phyloP scores from a whole-genome alignment of 2,329 filamentous ascomycete species.

The Aspergillus tubingensis region DNA sequence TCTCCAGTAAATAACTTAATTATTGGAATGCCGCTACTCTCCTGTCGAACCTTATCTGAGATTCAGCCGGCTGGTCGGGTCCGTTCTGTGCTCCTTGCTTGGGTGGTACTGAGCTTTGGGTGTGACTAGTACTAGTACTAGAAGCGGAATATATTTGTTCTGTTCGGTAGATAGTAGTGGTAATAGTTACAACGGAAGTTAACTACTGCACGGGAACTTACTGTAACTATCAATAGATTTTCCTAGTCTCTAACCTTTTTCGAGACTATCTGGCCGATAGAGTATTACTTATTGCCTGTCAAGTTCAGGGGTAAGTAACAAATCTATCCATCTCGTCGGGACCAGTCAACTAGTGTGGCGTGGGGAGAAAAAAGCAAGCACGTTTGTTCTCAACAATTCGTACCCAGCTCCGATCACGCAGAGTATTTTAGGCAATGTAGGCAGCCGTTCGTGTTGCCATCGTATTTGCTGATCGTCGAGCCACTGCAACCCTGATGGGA shows the following conservation, averaged over 20 bases:
- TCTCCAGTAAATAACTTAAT: background rate
- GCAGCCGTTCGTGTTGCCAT: background rate
- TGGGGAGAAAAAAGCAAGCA: background rate
- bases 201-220: no score
- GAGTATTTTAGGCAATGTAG: background rate
- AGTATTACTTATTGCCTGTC: background rate
- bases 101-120: background rate
- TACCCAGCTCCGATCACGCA: no score
- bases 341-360: background rate
- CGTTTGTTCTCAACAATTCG: background rate
- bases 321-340: background rate
- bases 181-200: no score
- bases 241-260: background rate
- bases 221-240: background rate
- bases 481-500: background rate
- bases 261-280: background rate
- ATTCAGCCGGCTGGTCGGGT: background rate
- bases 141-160: background rate
- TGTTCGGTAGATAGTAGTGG: background rate
- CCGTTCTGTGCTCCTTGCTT: background rate
- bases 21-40: background rate
- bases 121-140: background rate
- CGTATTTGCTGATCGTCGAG: background rate
- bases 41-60: background rate
- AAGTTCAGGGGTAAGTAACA: background rate